phyloP scores from a whole-genome alignment of 768 basidiomycete genomes.

The Collybia sordida region DNA sequence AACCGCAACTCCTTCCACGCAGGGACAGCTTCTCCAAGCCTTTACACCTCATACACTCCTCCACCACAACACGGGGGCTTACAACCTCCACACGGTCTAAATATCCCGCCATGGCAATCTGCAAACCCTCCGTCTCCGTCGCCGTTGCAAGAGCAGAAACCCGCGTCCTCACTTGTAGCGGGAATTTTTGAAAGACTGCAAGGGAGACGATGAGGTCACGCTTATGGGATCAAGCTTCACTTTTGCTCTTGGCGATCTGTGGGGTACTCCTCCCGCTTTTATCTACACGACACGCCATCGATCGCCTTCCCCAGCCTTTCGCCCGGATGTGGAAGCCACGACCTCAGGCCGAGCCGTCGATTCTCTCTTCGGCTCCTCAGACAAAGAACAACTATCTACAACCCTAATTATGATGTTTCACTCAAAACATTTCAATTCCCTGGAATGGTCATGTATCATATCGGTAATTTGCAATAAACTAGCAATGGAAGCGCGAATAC shows the following conservation, averaged over 20 bases:
- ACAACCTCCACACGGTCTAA: no score
- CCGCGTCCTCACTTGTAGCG: slow-evolving; percentile 6
- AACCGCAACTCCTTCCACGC: slow-evolving; percentile 1
- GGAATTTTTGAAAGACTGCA: slow-evolving; percentile 17
- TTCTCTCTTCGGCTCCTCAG: no score
- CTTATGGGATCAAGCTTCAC: slow-evolving; percentile 1
- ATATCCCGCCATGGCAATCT: not conserved
- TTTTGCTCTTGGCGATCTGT: no score
- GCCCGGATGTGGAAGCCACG: no score
- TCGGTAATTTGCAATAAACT: no score
- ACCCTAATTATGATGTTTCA: no score
- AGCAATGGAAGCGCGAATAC: no score
- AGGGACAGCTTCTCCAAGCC: not conserved
- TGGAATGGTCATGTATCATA: not conserved
- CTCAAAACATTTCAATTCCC: not conserved
- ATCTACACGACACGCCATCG: no score
- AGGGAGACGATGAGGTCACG: not conserved
- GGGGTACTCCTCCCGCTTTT: no score
- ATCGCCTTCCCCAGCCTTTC: no score
- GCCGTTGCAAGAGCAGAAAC: not conserved
- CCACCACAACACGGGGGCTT: not conserved
- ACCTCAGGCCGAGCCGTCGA: no score
- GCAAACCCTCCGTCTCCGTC: not conserved
- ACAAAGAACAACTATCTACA: no score
- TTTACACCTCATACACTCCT: slow-evolving; percentile 3